These are phyloP conservation scores for Capsicum rhomboideum DNA, from an alignment of 257 asterid genomes.

Conservation along the genomic window DNA sequence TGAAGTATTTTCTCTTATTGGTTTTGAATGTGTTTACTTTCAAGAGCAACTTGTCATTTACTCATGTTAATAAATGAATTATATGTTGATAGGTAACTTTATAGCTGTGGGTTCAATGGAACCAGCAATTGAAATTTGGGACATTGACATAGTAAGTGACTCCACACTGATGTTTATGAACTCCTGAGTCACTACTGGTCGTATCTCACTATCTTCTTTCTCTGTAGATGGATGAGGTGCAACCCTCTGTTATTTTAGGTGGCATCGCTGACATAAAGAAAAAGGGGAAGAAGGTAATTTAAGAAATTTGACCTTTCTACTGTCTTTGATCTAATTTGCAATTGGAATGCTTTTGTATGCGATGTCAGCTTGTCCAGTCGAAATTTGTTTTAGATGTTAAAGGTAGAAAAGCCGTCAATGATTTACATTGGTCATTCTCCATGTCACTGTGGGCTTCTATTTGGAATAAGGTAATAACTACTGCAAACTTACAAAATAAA, in stretches of 20 bases:
- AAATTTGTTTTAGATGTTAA: neutral
- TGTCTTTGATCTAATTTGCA: neutral
- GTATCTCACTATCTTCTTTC: neutral
- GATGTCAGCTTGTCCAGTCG: neutral
- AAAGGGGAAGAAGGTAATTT: constrained; percentile 63
- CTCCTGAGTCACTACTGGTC: neutral
- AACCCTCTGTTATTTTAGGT: constrained; percentile 70
- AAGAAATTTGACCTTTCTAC: neutral
- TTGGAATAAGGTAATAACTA: neutral
- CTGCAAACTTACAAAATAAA: neutral
- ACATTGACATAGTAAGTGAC: constrained; percentile 71
- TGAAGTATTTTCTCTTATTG: neutral
- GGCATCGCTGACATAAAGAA: constrained; percentile 67
- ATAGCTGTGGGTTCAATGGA: constrained; percentile 91
- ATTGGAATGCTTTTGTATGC: neutral
- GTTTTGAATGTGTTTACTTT: neutral
- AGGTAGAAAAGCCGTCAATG: neutral
- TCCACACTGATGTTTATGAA: neutral
- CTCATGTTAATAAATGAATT: neutral
- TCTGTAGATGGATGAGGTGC: constrained; percentile 78
- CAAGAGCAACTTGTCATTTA: neutral
- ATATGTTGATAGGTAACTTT: constrained; percentile 58
- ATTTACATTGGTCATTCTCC: neutral
- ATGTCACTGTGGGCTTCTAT: neutral
- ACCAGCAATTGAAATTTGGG: constrained; percentile 92